These are phyloP conservation scores for Lolium multiflorum DNA, from an alignment of 176 grass and related monocot genomes.

Conservation along the genomic window DNA sequence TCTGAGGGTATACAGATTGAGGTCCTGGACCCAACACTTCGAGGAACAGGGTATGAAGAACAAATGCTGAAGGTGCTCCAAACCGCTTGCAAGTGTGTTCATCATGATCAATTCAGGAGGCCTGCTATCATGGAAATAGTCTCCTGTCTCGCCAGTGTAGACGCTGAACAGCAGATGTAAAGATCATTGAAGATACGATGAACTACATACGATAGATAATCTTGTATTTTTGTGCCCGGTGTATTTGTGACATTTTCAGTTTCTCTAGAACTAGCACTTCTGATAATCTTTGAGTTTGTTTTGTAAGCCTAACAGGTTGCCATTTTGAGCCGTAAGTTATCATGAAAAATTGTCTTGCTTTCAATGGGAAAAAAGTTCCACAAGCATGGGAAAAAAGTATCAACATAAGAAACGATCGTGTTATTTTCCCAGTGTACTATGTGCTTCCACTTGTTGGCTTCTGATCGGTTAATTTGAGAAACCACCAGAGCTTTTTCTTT, in stretches of 20 bases:
- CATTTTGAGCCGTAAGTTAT: background rate
- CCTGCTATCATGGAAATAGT: no score
- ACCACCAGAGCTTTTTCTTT: no score
- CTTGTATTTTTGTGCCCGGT: background rate
- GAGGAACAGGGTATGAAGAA: no score
- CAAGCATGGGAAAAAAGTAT: background rate
- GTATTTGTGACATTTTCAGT: background rate
- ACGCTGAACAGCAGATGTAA: background rate
- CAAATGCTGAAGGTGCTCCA: no score
- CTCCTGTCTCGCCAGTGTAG: no score
- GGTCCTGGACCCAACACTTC: no score
- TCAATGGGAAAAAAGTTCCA: background rate
- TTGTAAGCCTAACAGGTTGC: background rate
- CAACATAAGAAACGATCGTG: background rate
- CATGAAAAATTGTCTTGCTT: background rate
- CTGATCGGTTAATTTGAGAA: no score
- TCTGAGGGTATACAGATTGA: no score
- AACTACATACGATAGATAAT: constrained; percentile 12
- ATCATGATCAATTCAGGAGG: no score
- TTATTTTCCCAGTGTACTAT: background rate
- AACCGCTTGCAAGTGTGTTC: no score
- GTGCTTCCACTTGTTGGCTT: background rate
- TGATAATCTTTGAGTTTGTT: background rate
- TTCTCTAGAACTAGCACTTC: background rate
- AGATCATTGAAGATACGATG: constrained; percentile 23